A percentile compares a stretch with the other conserved stretches of the same genome.
Evolutionary conservation across 169 alveolate genomes (phyloP).

Genomic region (Theileria parva): DNA sequence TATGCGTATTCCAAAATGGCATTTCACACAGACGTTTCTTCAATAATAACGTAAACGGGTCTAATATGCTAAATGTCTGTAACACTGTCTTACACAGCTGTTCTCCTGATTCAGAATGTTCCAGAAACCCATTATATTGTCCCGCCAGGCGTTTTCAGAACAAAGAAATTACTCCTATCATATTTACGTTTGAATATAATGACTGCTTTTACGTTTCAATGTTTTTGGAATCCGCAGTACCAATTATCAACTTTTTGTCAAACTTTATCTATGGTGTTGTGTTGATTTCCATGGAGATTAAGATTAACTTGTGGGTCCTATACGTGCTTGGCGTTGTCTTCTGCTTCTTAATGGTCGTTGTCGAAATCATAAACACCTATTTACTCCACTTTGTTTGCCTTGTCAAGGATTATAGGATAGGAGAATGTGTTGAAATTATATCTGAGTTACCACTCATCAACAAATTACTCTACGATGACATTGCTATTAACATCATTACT

Average conservation of each 20-base stretch:
- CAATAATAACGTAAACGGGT: background rate
- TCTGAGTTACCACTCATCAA: slow-evolving; percentile 15
- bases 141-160: slow-evolving; percentile 51
- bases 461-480: slow-evolving; percentile 36
- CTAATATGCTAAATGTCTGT: background rate
- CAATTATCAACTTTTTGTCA: slow-evolving; percentile 4
- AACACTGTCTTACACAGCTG: background rate
- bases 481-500: slow-evolving; percentile 31
- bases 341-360: background rate
- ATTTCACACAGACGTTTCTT: background rate
- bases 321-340: background rate
- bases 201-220: slow-evolving; percentile 19
- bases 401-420: background rate
- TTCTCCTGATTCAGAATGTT: slow-evolving; percentile 14
- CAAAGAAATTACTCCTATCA: slow-evolving; percentile 35
- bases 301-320: background rate
- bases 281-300: background rate
- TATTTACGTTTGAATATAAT: slow-evolving; percentile 25
- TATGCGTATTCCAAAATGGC: background rate
- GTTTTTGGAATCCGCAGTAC: slow-evolving; percentile 3
- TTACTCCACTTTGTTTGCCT: slow-evolving; percentile 10
- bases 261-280: background rate
- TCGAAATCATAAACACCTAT: slow-evolving; percentile 32
- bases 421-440: slow-evolving; percentile 17
- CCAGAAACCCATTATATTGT: slow-evolving; percentile 31